Conservation (phyloP, 2,329 filamentous ascomycete species). For the Beauveria sp. region DNA sequence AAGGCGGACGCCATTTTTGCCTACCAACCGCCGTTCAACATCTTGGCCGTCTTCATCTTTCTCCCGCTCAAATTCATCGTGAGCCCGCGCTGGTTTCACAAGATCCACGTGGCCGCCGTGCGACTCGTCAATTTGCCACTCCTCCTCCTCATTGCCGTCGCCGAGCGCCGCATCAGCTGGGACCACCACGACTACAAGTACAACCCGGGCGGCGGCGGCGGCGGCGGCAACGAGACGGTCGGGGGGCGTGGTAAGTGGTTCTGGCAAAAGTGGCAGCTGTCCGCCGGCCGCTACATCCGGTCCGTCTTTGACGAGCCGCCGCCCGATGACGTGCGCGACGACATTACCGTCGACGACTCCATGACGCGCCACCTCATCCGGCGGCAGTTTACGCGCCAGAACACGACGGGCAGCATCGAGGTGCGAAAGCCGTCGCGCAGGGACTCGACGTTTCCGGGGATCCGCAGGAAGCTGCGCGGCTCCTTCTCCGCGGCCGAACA, state of each 20-base stretch:
- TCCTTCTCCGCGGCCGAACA: conserved; percentile 38
- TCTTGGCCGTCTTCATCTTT: conserved; percentile 65
- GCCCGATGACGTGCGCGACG: conserved; percentile 50
- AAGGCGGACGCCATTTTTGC: conserved; percentile 79
- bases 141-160: conserved; percentile 60
- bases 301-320: conserved; percentile 66
- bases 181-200: conserved; percentile 4
- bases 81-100: conserved; percentile 81
- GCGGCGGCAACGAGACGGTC: not conserved
- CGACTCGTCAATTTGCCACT: conserved; percentile 69
- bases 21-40: conserved; percentile 77
- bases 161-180: conserved; percentile 67
- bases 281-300: conserved; percentile 63
- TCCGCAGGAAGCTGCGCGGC: conserved; percentile 39
- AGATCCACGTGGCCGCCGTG: conserved; percentile 73
- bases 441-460: conserved; percentile 50
- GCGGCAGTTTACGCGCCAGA: conserved; percentile 44
- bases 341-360: conserved; percentile 52
- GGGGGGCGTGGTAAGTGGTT: conserved; percentile 36
- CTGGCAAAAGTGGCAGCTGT: conserved; percentile 62
- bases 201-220: conserved; percentile 12
- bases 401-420: conserved; percentile 24
- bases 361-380: conserved; percentile 51
- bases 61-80: conserved; percentile 72
- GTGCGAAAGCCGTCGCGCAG: conserved; percentile 34